Base-by-base conservation (phyloP, 371 early-diverging fungal species). In the Syncephalastrum monosporum region DNA sequence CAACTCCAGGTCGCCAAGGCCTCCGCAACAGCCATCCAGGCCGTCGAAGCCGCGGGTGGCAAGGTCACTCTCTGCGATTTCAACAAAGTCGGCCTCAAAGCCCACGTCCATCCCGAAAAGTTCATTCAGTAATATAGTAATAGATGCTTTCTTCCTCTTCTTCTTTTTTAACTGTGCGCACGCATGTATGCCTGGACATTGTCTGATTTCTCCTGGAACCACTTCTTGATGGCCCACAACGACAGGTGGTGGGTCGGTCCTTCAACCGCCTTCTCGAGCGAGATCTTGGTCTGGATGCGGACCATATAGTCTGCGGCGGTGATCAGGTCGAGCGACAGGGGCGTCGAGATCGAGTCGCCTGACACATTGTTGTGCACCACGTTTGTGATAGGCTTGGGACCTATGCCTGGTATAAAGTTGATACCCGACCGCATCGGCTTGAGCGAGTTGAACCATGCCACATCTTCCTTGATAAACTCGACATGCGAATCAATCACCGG, bases 1-100 rank as follows among this genome's bases (percentile, higher is more conserved):
- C 84, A 85, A 27, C 83, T 98, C 49, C 92, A 94, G 66, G 94
- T 96, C 13, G 87, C 93, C 0, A 82, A 86, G 64, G 97, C 96
- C 13, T 87, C 92, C 8, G 77, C 82, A 56, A 64, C 79, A 42
- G 95, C 98, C 17, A 92, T 96, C 68, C 74, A 84, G 64, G 75
- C 86, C 16, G 74, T 98, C 50, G 97, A 98, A 65, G 78, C 73
- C 27, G 79, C 83, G 1, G 98, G 97, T 8, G 98, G 98, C 45
- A 84, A 73, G 51, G 85, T 97, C 25, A 87, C 89, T 0, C 81
- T 86, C 49, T 89, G 90, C 17, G 92, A 95, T 72, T 90, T 89
- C 62, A 92, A 92, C 63, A 57, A 67, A 50, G 63, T 87, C 55
- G 91, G 87, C n/a, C 63, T 96, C 50, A 79, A 89, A 51, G 91